These are phyloP conservation scores for Schizosaccharomyces octosporus DNA, from an alignment of 805 yeast species.

Conservation along the genomic window DNA sequence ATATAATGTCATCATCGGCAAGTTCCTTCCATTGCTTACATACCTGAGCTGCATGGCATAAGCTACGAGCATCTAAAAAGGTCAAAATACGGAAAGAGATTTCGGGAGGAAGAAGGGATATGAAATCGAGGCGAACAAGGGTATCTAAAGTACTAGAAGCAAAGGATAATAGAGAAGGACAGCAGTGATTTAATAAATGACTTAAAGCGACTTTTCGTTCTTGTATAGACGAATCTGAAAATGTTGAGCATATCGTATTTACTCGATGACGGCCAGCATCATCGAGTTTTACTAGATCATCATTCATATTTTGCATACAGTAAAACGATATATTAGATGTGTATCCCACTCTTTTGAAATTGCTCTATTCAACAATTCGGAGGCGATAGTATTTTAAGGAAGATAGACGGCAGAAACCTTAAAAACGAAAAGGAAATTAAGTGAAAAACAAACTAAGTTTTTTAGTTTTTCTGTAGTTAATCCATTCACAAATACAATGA, in stretches of 20 bases:
- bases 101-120: constrained; percentile 65
- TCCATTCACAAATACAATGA: too few species aligned
- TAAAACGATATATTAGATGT: too few species aligned
- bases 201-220: constrained; percentile 55
- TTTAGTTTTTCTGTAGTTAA: too few species aligned
- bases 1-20: constrained; percentile 89
- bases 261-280: not conserved
- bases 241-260: constrained; percentile 44
- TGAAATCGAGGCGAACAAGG: constrained; percentile 69
- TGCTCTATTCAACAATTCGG: too few species aligned
- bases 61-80: constrained; percentile 75
- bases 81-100: constrained; percentile 63
- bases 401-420: too few species aligned
- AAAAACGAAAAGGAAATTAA: too few species aligned
- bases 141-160: constrained; percentile 56
- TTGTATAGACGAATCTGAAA: constrained; percentile 44
- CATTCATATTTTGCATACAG: not conserved
- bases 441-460: too few species aligned
- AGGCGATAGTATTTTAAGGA: too few species aligned
- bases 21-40: constrained; percentile 62
- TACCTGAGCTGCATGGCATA: constrained; percentile 85
- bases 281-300: not conserved
- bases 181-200: constrained; percentile 70
- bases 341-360: too few species aligned
- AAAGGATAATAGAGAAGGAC: constrained; percentile 82